Evolutionary conservation across 305 asterid genomes (phyloP).

Genomic region (Ajuga reptans): DNA sequence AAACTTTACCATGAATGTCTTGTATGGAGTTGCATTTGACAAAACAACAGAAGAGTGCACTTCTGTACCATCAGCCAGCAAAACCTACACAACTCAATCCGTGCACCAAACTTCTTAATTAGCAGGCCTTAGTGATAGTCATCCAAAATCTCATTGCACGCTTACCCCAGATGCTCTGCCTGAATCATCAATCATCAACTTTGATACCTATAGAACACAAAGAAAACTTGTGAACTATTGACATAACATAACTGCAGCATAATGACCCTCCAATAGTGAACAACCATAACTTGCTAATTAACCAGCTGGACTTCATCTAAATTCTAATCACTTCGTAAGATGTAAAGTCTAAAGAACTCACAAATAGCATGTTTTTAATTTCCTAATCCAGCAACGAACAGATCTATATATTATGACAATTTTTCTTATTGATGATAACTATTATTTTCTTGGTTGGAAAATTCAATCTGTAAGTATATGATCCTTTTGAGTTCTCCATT

Average conservation of each 20-base stretch:
- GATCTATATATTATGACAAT: not conserved
- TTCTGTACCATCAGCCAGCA: constrained; percentile 69
- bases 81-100: constrained; percentile 47
- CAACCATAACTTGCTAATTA: not conserved
- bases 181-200: constrained; percentile 49
- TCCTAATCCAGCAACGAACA: constrained; percentile 3
- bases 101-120: constrained; percentile 20
- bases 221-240: constrained; percentile 11
- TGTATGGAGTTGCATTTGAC: constrained; percentile 97
- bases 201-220: constrained; percentile 48
- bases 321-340: not conserved
- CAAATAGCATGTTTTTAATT: not conserved
- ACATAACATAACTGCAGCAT: not conserved
- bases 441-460: not conserved
- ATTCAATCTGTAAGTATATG: not conserved
- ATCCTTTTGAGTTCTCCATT: not conserved
- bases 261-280: constrained; percentile 1
- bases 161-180: constrained; percentile 76
- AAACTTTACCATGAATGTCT: constrained; percentile 63
- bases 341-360: not conserved
- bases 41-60: constrained; percentile 71
- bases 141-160: constrained; percentile 16
- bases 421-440: not conserved
- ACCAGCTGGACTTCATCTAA: not conserved
- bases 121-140: constrained; percentile 9